These are phyloP conservation scores for Aspergillus versicolor DNA, from an alignment of 2,329 filamentous ascomycete genomes.

Conservation along the genomic window DNA sequence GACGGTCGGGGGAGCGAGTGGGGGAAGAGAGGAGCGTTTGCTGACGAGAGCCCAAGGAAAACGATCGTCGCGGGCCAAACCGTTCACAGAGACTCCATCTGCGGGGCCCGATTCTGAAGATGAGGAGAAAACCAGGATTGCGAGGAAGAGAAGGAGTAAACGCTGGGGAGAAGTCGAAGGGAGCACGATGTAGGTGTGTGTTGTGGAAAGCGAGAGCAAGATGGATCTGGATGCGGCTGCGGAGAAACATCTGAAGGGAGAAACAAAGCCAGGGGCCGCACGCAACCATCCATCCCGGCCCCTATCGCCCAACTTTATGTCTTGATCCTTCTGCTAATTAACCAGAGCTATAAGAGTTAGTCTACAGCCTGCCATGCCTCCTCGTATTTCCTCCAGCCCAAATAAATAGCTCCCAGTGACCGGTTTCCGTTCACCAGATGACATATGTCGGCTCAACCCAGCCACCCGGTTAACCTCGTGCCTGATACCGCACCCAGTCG, in stretches of 20 bases:
- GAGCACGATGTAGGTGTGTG: slow-evolving; percentile 3
- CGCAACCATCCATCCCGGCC: slow-evolving; percentile 2
- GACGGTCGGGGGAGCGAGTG: slow-evolving; percentile 23
- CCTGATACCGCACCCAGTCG: neutral
- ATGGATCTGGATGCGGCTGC: slow-evolving; percentile 22
- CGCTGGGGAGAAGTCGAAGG: slow-evolving; percentile 4
- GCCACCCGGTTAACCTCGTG: slow-evolving; percentile 1
- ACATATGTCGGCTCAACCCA: neutral
- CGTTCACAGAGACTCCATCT: slow-evolving; percentile 18
- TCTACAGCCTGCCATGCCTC: neutral
- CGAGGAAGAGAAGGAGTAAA: slow-evolving; percentile 5
- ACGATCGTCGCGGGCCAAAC: slow-evolving; percentile 17
- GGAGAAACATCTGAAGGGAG: slow-evolving; percentile 19
- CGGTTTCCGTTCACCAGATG: neutral
- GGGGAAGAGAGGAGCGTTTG: slow-evolving; percentile 20
- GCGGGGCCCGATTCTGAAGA: slow-evolving; percentile 1
- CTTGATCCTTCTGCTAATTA: neutral
- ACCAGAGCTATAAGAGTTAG: neutral
- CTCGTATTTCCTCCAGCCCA: neutral
- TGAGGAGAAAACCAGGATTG: slow-evolving; percentile 1
- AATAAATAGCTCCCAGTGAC: neutral
- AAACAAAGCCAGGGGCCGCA: slow-evolving; percentile 18
- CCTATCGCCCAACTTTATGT: neutral
- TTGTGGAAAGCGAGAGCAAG: slow-evolving; percentile 8
- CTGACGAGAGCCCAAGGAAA: slow-evolving; percentile 22